Evolutionary conservation across 2,329 filamentous ascomycete species (phyloP).

Genomic region (Penicillium sp.): DNA sequence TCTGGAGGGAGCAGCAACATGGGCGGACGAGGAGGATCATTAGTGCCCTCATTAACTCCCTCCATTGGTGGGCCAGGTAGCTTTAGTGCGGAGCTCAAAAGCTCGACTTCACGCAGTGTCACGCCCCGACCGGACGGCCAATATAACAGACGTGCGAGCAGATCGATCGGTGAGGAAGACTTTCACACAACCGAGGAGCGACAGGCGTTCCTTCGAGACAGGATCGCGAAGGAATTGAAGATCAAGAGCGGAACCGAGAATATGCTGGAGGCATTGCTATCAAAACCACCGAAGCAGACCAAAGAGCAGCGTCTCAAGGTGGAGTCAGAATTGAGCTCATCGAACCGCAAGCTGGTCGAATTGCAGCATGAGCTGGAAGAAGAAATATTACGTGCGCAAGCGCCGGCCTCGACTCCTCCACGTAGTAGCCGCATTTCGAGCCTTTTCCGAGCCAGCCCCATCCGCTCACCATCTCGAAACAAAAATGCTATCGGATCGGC

Average conservation of each 20-base stretch:
- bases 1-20: slow-evolving; percentile 61
- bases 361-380: slow-evolving; percentile 59
- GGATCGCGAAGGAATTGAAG: slow-evolving; percentile 92
- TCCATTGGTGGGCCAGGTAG: slow-evolving; percentile 72
- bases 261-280: slow-evolving; percentile 88
- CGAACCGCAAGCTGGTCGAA: slow-evolving; percentile 68
- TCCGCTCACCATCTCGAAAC: slow-evolving; percentile 50
- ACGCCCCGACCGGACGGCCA: slow-evolving; percentile 58
- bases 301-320: slow-evolving; percentile 78
- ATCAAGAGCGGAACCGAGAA: slow-evolving; percentile 98
- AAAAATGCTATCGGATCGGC: slow-evolving; percentile 32
- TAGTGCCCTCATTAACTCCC: slow-evolving; percentile 4
- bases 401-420: slow-evolving; percentile 50
- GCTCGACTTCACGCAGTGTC: slow-evolving; percentile 62
- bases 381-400: slow-evolving; percentile 58
- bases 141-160: slow-evolving; percentile 45
- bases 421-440: slow-evolving; percentile 55
- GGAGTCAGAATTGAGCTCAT: slow-evolving; percentile 85
- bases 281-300: slow-evolving; percentile 92
- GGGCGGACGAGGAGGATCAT: slow-evolving; percentile 59
- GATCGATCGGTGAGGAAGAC: slow-evolving; percentile 61
- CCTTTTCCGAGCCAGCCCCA: slow-evolving; percentile 56
- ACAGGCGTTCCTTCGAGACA: slow-evolving; percentile 73
- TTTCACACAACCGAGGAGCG: slow-evolving; percentile 64
- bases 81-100: slow-evolving; percentile 84